Evolutionary conservation across 2,329 filamentous ascomycete genomes (phyloP).

Genomic region (Emmonsiellopsis sp.): DNA sequence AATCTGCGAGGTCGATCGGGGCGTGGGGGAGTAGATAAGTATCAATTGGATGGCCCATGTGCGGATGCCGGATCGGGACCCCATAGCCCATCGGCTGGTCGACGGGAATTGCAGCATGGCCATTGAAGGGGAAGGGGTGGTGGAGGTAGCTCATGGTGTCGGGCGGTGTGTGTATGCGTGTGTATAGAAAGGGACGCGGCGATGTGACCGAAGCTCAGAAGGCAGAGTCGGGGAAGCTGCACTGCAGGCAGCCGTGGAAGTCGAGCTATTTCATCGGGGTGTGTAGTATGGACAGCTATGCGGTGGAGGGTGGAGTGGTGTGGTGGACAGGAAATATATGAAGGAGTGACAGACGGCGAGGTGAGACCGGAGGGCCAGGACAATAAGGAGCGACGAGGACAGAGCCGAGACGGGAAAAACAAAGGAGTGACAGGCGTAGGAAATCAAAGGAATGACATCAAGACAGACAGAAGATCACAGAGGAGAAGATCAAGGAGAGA

Average conservation of each 20-base stretch:
- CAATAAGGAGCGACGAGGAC: conserved; percentile 9
- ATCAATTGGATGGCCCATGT: conserved; percentile 31
- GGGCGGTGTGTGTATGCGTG: conserved; percentile 5
- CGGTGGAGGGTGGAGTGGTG: neutral
- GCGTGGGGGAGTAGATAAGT: conserved; percentile 29
- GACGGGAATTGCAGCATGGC: conserved; percentile 27
- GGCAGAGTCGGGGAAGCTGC: conserved; percentile 8
- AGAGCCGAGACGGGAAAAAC: conserved; percentile 12
- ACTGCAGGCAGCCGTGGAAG: conserved; percentile 11
- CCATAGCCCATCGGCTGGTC: conserved; percentile 29
- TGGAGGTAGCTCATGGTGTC: conserved; percentile 31
- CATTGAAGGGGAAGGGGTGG: conserved; percentile 27
- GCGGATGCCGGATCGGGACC: conserved; percentile 26
- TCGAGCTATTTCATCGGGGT: conserved; percentile 11
- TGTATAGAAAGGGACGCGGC: conserved; percentile 5
- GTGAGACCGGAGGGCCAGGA: conserved; percentile 6
- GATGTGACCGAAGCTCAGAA: conserved; percentile 1
- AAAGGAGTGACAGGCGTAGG: conserved; percentile 9
- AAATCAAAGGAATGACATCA: conserved; percentile 4
- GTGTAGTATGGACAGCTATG: conserved; percentile 5
- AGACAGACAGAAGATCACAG: conserved; percentile 13
- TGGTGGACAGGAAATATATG: conserved; percentile 11
- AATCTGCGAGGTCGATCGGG: conserved; percentile 36
- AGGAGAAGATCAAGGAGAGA: conserved; percentile 13
- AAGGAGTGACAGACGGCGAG: conserved; percentile 3